These are phyloP conservation scores for Priceomyces carsonii DNA, from an alignment of 805 yeast genomes.

Conservation along the genomic window DNA sequence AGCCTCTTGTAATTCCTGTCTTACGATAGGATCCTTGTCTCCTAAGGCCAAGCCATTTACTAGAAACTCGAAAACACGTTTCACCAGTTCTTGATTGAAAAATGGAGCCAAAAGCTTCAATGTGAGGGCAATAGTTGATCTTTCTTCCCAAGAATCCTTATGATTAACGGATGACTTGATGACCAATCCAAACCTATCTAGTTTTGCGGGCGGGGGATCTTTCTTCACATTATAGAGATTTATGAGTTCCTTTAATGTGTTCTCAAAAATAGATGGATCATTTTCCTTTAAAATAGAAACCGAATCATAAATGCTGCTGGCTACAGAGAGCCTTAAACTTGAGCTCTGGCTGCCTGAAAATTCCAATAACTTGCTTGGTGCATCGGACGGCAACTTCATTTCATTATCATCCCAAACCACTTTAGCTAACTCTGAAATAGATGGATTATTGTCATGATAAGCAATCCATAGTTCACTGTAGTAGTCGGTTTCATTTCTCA, in stretches of 20 bases:
- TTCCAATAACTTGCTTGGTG: slow-evolving; percentile 48
- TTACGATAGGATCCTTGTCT: slow-evolving; percentile 69
- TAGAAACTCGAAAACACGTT: slow-evolving; percentile 60
- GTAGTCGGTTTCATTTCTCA: slow-evolving; percentile 45
- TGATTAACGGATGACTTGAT: slow-evolving; percentile 59
- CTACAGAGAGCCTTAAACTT: slow-evolving; percentile 72
- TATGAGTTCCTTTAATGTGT: slow-evolving; percentile 47
- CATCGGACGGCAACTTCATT: slow-evolving; percentile 45
- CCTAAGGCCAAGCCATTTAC: slow-evolving; percentile 67
- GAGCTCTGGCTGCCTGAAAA: slow-evolving; percentile 58
- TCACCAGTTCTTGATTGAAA: slow-evolving; percentile 39
- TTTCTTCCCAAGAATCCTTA: slow-evolving; percentile 79
- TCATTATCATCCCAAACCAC: slow-evolving; percentile 86
- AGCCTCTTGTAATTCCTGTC: slow-evolving; percentile 86
- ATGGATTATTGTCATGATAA: slow-evolving; percentile 68
- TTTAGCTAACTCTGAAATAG: slow-evolving; percentile 62
- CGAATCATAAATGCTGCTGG: slow-evolving; percentile 68
- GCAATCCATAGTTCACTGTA: slow-evolving; percentile 78
- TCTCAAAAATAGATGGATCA: slow-evolving; percentile 20
- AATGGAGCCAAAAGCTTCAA: slow-evolving; percentile 59
- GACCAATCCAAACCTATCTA: slow-evolving; percentile 80
- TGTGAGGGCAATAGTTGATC: slow-evolving; percentile 79
- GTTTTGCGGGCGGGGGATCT: slow-evolving; percentile 72
- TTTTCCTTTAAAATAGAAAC: slow-evolving; percentile 32
- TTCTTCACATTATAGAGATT: slow-evolving; percentile 59